A percentile compares a stretch with the other conserved stretches of the same genome.
Conservation (phyloP, 1,284 basidiomycete species). For the Heimioporus retisporus region DNA sequence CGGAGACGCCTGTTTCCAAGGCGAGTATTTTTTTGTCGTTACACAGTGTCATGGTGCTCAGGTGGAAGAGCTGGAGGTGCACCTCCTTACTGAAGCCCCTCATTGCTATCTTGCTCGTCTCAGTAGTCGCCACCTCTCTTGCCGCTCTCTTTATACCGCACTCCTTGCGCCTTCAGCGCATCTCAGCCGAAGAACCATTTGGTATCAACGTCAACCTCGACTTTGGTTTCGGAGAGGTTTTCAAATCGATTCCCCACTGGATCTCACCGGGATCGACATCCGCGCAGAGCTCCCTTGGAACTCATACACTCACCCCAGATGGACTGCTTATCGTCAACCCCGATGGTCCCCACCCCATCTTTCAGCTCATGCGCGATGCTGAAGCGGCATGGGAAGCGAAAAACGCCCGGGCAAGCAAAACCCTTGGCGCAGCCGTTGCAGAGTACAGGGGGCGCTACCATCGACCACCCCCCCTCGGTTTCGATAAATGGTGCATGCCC, state of each 20-base stretch:
- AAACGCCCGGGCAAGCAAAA: conserved; percentile 53
- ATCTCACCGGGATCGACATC: background rate
- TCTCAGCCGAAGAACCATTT: background rate
- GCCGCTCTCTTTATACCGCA: background rate
- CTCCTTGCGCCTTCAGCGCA: background rate
- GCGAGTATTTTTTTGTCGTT: no score
- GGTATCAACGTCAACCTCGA: background rate
- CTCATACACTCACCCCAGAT: conserved; percentile 36
- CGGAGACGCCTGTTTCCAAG: no score
- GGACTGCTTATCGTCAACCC: conserved; percentile 36
- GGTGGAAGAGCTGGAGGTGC: conserved; percentile 2
- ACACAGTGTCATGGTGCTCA: background rate
- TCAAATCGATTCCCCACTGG: background rate
- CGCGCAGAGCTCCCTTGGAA: conserved; percentile 10
- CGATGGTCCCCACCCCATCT: conserved; percentile 49
- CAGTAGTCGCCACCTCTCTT: background rate
- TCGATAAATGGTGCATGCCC: conserved; percentile 62
- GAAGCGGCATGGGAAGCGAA: conserved; percentile 54
- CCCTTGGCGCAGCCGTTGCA: conserved; percentile 38
- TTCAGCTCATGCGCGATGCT: conserved; percentile 55
- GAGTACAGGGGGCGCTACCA: conserved; percentile 47
- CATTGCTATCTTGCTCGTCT: background rate
- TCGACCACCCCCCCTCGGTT: conserved; percentile 61
- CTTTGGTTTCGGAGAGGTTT: background rate
- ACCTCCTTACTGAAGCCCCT: background rate